phyloP scores from a whole-genome alignment of 208 protist species.

The Acanthamoeba healyi region DNA sequence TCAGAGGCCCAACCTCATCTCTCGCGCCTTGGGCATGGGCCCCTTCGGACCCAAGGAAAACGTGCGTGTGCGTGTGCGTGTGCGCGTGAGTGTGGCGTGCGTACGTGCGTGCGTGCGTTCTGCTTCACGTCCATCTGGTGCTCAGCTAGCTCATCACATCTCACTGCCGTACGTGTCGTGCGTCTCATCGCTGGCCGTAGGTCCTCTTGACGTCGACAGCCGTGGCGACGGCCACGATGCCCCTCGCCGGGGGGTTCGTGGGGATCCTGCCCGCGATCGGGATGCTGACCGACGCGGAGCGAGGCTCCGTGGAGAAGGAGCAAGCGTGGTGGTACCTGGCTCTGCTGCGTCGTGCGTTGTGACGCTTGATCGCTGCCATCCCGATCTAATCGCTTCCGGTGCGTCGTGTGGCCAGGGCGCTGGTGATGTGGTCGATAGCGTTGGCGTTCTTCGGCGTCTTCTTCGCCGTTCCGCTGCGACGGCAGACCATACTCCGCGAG shows the following conservation, averaged over 20 bases:
- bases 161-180: neutral
- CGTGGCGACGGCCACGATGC: conserved; percentile 86
- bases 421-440: conserved; percentile 76
- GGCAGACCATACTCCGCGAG: conserved; percentile 81
- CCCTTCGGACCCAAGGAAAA: conserved; percentile 63
- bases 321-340: neutral
- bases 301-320: neutral
- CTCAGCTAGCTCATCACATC: neutral
- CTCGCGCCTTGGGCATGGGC: neutral
- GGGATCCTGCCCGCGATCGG: conserved; percentile 83
- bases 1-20: neutral
- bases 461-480: conserved; percentile 85
- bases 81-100: too few relatives aligned
- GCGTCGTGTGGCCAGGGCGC: conserved; percentile 27
- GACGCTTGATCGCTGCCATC: neutral
- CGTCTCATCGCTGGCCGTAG: conserved; percentile 65
- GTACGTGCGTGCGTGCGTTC: neutral
- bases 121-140: neutral
- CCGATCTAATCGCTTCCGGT: neutral
- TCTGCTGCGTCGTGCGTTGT: neutral
- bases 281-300: conserved; percentile 46
- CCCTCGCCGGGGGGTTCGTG: conserved; percentile 86
- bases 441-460: conserved; percentile 87
- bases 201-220: conserved; percentile 83
- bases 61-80: neutral